Conservation (phyloP, 2,329 filamentous ascomycete species). For the Phialocephala subalpina region DNA sequence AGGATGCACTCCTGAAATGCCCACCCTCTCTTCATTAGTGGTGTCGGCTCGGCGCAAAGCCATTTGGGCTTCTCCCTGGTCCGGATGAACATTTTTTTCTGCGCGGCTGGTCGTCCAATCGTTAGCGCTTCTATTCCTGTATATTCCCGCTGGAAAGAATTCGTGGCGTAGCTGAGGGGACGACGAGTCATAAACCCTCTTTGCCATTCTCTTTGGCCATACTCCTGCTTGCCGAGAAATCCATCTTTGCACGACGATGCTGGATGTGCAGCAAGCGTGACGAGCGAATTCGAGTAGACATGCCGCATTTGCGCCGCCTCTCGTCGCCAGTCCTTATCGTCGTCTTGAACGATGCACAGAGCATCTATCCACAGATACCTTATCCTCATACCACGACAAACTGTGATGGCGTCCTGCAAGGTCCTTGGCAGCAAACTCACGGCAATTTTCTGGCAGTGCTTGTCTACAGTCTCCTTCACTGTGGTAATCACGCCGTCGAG, state of each 20-base stretch:
- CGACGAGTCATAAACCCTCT: not conserved
- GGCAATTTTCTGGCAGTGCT: not conserved
- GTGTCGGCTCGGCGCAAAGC: not conserved
- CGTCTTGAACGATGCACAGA: not conserved
- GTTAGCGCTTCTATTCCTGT: too few relatives aligned
- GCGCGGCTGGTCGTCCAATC: too few relatives aligned
- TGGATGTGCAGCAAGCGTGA: not conserved
- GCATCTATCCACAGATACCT: not conserved
- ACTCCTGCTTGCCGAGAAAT: not conserved
- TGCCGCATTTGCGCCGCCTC: not conserved
- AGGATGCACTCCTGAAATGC: not conserved
- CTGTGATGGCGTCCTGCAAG: not conserved
- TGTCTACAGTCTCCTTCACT: not conserved
- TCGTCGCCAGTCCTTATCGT: not conserved
- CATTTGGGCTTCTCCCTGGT: not conserved
- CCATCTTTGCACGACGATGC: not conserved
- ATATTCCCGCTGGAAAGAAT: too few relatives aligned
- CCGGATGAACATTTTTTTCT: not conserved
- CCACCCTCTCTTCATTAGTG: not conserved
- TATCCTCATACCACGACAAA: not conserved
- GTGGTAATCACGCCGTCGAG: not conserved
- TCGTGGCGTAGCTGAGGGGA: not conserved
- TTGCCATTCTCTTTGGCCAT: not conserved
- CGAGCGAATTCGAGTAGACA: not conserved
- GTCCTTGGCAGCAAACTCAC: not conserved